Evolutionary conservation across 257 asterid genomes (phyloP), one percentile per base, ranked within the genome.

Genomic region (Solanum appendiculatum): DNA sequence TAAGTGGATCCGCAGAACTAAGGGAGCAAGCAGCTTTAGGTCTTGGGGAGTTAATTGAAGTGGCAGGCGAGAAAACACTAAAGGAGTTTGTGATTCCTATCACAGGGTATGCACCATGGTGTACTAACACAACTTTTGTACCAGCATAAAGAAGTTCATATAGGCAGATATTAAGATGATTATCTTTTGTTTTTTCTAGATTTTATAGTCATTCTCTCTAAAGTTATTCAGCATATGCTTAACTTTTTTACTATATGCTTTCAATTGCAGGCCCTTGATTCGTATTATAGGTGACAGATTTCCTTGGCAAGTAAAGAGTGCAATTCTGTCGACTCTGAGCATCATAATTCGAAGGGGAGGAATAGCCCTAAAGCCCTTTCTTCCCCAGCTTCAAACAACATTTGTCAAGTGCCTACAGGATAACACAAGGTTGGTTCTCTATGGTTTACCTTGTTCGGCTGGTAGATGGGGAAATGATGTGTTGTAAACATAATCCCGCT

Each of bases 271-370:
- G 89, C 99, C 99, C n/a, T 91, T 97, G 89, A 97, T 97, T 89
- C 99, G 99, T 87, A 96, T 97, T 86, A 94, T 97, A 85, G 99
- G 99, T 46, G 99, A 97, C 91, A 94, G 99, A n/a, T 97, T 95
- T 88, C 98, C 99, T 66, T 97, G 99, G 99, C 99, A 97, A 96
- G 99, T 97, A 84, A 97, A 97, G 90, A 96, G 98, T 92, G 99
- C 99, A 85, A 95, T 97, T 89, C 94, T 97, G 44, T 94, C 99
- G 7, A 97, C 99, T 81, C 91, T 97, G 92, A 94, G 88, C 93
- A 93, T 96, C 96, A 94, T 96, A 73, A 96, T 97, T 90, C 97
- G 92, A 89, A 97, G 96, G 89, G 98, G 98, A 56, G 99, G 99
- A 80, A 91, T 96, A 70, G 96, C 98, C 75, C 94, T 97, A 60